Percentiles rank a stretch among this genome's conserved stretches.
These are phyloP conservation scores for Pochonia chlamydosporia DNA, from an alignment of 2,329 filamentous ascomycete genomes.

Conservation along the genomic window DNA sequence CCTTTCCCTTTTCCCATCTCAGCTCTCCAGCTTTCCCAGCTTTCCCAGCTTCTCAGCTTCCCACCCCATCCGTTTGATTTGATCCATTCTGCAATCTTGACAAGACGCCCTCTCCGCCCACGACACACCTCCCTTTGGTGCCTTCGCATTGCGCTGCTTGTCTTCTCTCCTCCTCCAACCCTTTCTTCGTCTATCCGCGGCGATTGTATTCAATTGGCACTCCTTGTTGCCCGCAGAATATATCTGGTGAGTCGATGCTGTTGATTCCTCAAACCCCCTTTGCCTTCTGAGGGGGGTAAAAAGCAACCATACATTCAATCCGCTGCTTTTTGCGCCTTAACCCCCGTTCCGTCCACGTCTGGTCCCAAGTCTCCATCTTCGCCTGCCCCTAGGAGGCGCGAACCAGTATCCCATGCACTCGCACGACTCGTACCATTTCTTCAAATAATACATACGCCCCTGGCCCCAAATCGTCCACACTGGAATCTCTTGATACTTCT, in stretches of 20 bases:
- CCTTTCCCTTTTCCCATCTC: neutral
- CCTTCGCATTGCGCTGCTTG: neutral
- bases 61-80: neutral
- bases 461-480: neutral
- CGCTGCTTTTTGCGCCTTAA: neutral
- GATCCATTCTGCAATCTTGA: neutral
- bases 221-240: neutral
- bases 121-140: conserved; percentile 3
- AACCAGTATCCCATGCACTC: conserved; percentile 4
- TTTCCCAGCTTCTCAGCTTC: neutral
- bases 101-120: neutral
- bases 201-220: conserved; percentile 3
- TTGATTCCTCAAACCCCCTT: neutral
- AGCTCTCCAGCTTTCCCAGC: neutral
- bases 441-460: conserved; percentile 5
- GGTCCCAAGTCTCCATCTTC: too few relatives aligned
- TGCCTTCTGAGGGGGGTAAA: too few relatives aligned
- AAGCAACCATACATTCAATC: neutral
- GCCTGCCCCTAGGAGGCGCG: conserved; percentile 1
- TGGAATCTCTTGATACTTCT: neutral
- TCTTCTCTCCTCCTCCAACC: neutral
- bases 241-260: conserved; percentile 1
- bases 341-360: neutral
- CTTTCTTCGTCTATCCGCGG: neutral
- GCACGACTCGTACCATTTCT: conserved; percentile 8